A percentile compares a stretch with the other conserved stretches of the same genome.
These are phyloP conservation scores for Pyrrhoderma lamaoense DNA, from an alignment of 1,284 basidiomycete species.

Conservation along the genomic window DNA sequence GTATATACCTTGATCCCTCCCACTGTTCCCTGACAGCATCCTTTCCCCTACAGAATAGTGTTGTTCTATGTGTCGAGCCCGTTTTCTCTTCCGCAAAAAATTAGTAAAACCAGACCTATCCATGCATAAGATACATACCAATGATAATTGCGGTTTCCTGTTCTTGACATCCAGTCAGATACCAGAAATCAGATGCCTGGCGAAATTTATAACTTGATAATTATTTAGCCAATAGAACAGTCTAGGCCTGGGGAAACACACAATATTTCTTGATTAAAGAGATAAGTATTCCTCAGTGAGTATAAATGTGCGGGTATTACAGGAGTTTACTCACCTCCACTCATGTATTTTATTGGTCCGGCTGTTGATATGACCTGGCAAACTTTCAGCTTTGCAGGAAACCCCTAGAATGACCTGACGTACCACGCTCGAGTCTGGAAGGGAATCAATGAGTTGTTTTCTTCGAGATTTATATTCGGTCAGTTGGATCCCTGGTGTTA, in stretches of 20 bases:
- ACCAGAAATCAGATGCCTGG: constrained; percentile 91
- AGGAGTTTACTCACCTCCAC: constrained; percentile 74
- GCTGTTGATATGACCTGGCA: constrained; percentile 59
- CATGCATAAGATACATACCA: constrained; percentile 36
- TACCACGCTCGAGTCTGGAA: constrained; percentile 71
- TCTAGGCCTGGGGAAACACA: constrained; percentile 26
- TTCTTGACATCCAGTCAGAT: constrained; percentile 92
- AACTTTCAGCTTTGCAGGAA: too few relatives aligned
- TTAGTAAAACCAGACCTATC: constrained; percentile 4
- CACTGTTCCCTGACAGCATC: constrained; percentile 80
- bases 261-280: constrained; percentile 38
- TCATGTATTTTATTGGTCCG: constrained; percentile 83
- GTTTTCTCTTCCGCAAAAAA: constrained; percentile 42
- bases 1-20: constrained; percentile 64
- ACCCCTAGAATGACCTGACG: too few relatives aligned
- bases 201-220: constrained; percentile 85
- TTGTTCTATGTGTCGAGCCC: constrained; percentile 81
- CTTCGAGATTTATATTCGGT: constrained; percentile 82
- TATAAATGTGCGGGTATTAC: constrained; percentile 24
- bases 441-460: constrained; percentile 61
- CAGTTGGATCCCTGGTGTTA: constrained; percentile 80
- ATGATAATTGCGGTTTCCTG: constrained; percentile 85
- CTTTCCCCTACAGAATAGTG: constrained; percentile 78
- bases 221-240: neutral
- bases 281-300: neutral